Percentiles rank a stretch among this genome's conserved stretches.
phyloP scores from a whole-genome alignment of 2,329 filamentous ascomycete species.

The Talaromyces sp. region DNA sequence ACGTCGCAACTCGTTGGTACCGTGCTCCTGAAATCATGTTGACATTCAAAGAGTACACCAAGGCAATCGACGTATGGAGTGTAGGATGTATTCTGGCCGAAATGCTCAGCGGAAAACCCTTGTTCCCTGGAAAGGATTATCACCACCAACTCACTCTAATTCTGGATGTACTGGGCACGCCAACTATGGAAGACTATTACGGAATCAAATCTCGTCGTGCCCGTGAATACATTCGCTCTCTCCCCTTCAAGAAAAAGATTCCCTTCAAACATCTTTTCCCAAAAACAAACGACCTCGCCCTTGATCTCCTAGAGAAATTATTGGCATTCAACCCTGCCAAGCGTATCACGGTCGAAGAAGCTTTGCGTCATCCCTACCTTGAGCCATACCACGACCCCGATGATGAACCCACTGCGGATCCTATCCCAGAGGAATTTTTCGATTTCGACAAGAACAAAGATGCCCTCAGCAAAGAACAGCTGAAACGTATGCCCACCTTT shows the following conservation, averaged over 20 bases:
- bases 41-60: constrained; percentile 99
- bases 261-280: constrained; percentile 96
- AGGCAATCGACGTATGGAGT: constrained; percentile 98
- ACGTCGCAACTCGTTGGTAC: constrained; percentile 98
- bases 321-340: constrained; percentile 98
- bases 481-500: constrained; percentile 66
- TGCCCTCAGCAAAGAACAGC: constrained; percentile 92
- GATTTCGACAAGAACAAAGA: constrained; percentile 99
- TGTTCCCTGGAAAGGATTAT: constrained; percentile 98
- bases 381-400: constrained; percentile 99
- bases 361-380: constrained; percentile 93
- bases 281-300: constrained; percentile 94
- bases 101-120: constrained; percentile 96
- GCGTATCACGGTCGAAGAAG: constrained; percentile 96
- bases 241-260: constrained; percentile 99
- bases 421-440: constrained; percentile 98
- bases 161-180: constrained; percentile 92
- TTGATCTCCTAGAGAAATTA: constrained; percentile 92
- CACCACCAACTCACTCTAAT: constrained; percentile 98
- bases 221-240: constrained; percentile 93
- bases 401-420: constrained; percentile 92
- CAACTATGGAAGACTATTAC: constrained; percentile 99
- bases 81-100: constrained; percentile 97
- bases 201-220: constrained; percentile 98
- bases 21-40: constrained; percentile 99